Conservation (phyloP, 2,329 filamentous ascomycete genomes). For the Monosporascus sp. region DNA sequence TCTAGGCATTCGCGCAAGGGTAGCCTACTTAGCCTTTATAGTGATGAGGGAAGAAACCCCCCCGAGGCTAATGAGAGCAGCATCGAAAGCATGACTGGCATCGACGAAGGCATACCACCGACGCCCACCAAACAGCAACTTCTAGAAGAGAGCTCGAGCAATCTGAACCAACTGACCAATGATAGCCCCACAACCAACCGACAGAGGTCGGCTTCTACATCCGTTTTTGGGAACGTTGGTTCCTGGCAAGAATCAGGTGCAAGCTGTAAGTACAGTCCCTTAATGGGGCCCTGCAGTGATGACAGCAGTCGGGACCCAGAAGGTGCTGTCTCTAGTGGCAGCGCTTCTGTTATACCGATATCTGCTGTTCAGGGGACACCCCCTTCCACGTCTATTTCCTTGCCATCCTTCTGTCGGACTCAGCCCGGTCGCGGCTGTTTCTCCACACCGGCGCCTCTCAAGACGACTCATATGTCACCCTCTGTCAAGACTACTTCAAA, state of each 20-base stretch:
- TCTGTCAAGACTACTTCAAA: constrained; percentile 28
- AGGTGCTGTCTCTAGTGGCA: constrained; percentile 12
- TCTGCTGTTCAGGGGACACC: constrained; percentile 27
- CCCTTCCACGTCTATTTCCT: constrained; percentile 27
- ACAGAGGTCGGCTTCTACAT: constrained; percentile 35
- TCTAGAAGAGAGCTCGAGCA: constrained; percentile 29
- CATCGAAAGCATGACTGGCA: constrained; percentile 18
- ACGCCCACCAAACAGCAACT: constrained; percentile 78
- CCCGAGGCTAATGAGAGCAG: constrained; percentile 32
- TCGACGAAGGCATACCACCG: constrained; percentile 74
- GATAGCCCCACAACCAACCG: constrained; percentile 45
- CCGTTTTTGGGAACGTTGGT: constrained; percentile 28
- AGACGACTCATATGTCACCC: constrained; percentile 14
- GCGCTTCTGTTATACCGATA: constrained; percentile 22
- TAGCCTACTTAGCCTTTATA: constrained; percentile 78
- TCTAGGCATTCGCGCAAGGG: constrained; percentile 44
- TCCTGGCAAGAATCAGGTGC: constrained; percentile 17
- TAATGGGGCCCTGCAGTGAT: constrained; percentile 14
- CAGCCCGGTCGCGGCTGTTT: constrained; percentile 27
- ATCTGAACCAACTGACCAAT: constrained; percentile 31
- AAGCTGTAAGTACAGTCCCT: constrained; percentile 38
- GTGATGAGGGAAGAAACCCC: constrained; percentile 61
- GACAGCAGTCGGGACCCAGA: constrained; percentile 5
- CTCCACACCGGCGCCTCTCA: constrained; percentile 29
- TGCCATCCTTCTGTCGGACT: constrained; percentile 33